phyloP scores from a whole-genome alignment of 129 eudicot species.

The Saussurea involucrata region DNA sequence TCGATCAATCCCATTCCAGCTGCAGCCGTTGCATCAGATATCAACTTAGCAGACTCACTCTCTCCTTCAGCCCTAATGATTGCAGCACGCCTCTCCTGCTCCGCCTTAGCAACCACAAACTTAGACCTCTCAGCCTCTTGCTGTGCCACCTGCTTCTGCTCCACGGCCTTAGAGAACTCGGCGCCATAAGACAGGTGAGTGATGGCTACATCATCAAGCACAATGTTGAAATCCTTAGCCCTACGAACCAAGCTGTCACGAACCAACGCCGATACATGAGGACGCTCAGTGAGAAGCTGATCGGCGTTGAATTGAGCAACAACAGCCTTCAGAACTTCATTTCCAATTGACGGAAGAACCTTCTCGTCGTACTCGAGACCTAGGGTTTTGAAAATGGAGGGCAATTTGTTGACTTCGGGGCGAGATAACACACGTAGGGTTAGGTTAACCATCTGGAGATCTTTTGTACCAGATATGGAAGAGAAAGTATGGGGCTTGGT shows the following conservation, averaged over 20 bases:
- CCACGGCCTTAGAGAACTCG: constrained; percentile 92
- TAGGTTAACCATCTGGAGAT: constrained; percentile 93
- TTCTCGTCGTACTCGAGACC: constrained; percentile 91
- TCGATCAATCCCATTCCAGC: constrained; percentile 91
- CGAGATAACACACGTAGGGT: constrained; percentile 88
- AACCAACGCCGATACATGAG: constrained; percentile 77
- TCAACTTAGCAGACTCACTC: constrained; percentile 89
- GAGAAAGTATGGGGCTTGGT: constrained; percentile 81
- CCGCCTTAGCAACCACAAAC: constrained; percentile 82
- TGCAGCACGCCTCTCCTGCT: constrained; percentile 85
- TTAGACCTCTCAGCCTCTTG: constrained; percentile 96
- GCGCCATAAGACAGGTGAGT: constrained; percentile 87
- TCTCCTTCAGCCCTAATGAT: constrained; percentile 95
- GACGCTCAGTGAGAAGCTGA: constrained; percentile 87
- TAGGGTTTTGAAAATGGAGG: constrained; percentile 63
- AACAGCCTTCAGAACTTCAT: constrained; percentile 78
- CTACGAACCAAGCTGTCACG: constrained; percentile 70
- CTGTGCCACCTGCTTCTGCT: constrained; percentile 98
- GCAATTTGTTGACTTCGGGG: constrained; percentile 60
- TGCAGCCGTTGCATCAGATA: constrained; percentile 76
- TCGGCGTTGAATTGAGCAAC: constrained; percentile 98
- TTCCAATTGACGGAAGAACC: constrained; percentile 88
- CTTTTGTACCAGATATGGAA: constrained; percentile 85
- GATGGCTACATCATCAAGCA: constrained; percentile 90
- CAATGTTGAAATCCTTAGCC: constrained; percentile 89